Evolutionary conservation across 2,329 filamentous ascomycete genomes (phyloP).

Genomic region (Fusarium dlaminii): DNA sequence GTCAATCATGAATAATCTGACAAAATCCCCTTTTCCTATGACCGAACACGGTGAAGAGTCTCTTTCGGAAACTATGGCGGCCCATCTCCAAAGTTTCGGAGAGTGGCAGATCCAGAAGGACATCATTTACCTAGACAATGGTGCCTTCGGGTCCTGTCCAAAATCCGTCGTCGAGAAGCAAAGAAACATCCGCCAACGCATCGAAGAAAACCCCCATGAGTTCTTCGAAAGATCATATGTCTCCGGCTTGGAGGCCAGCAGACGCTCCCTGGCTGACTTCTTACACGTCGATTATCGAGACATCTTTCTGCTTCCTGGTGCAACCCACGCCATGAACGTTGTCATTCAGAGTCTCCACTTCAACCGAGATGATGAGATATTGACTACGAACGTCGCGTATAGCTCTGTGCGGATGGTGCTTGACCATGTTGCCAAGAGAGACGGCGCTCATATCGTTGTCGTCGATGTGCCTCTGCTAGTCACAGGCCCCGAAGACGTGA

Average conservation of each 20-base stretch:
- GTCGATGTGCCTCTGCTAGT: not conserved
- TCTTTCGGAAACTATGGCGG: not conserved
- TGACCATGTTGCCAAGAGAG: not conserved
- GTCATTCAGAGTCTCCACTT: not conserved
- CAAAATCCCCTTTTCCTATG: not conserved
- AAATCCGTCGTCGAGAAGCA: not conserved
- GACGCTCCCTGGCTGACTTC: not conserved
- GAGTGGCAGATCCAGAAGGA: not conserved
- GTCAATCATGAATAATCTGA: not conserved
- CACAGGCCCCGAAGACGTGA: not conserved
- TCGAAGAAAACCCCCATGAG: not conserved
- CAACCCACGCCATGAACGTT: not conserved
- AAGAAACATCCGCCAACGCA: not conserved
- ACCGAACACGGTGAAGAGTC: accelerated
- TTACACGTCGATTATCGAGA: not conserved
- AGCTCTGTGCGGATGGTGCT: not conserved
- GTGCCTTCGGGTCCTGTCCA: not conserved
- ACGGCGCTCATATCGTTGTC: not conserved
- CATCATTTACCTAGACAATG: not conserved
- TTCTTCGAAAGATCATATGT: not conserved
- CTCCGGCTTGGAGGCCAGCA: not conserved
- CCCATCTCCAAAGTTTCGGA: not conserved
- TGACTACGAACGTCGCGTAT: not conserved
- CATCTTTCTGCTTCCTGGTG: not conserved
- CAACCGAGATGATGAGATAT: not conserved